These are phyloP conservation scores for Nemania diffusa DNA, from an alignment of 2,329 filamentous ascomycete species.

Conservation along the genomic window DNA sequence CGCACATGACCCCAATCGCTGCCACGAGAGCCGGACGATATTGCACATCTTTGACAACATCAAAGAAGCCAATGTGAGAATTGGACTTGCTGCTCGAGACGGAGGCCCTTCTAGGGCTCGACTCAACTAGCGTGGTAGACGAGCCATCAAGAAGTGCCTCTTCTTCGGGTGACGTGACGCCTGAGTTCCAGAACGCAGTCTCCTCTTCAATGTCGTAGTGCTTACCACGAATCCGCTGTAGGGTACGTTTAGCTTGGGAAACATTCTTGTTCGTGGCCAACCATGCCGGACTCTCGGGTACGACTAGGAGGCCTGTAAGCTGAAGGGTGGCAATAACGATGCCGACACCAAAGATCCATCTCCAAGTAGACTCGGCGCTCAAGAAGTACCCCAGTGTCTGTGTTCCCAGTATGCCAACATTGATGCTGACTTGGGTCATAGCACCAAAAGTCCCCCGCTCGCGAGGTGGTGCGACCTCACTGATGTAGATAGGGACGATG, in stretches of 20 bases:
- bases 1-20: slow-evolving; percentile 89
- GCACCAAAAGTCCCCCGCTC: slow-evolving; percentile 82
- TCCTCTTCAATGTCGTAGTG: slow-evolving; percentile 78
- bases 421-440: slow-evolving; percentile 94
- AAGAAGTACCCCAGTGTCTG: slow-evolving; percentile 90
- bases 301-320: slow-evolving; percentile 74
- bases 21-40: slow-evolving; percentile 82
- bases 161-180: slow-evolving; percentile 66
- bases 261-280: slow-evolving; percentile 74
- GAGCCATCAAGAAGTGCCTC: slow-evolving; percentile 70
- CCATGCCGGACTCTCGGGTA: slow-evolving; percentile 91
- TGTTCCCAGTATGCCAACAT: slow-evolving; percentile 85
- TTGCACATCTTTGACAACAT: slow-evolving; percentile 73
- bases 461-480: slow-evolving; percentile 82
- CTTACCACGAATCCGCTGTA: slow-evolving; percentile 81
- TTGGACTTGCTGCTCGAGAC: slow-evolving; percentile 40
- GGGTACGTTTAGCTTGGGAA: slow-evolving; percentile 69
- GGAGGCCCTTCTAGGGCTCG: slow-evolving; percentile 42
- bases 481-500: slow-evolving; percentile 93
- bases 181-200: slow-evolving; percentile 68
- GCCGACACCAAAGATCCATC: slow-evolving; percentile 81
- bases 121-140: slow-evolving; percentile 27
- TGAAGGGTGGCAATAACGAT: slow-evolving; percentile 75
- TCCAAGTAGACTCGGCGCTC: slow-evolving; percentile 82
- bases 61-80: slow-evolving; percentile 66